Base-by-base conservation (phyloP, 1,284 basidiomycete species). In the Papiliotrema terrestris region DNA sequence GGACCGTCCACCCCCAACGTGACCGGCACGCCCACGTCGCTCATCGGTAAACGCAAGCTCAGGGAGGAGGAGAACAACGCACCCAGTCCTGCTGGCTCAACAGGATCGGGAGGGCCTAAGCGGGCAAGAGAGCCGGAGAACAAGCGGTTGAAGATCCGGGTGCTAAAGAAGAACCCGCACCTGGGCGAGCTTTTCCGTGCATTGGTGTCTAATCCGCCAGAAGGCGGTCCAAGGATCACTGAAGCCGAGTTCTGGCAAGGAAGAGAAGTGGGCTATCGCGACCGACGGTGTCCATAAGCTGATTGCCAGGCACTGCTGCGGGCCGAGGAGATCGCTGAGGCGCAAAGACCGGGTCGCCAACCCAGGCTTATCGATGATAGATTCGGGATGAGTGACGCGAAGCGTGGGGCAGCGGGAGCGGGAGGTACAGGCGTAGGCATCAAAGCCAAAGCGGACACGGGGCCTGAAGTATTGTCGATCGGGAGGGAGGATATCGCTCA, bases 241-340 rank as follows among this genome's bases (percentile, higher is more conserved):
- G 93, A 97, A 75, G 82, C 84, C 0, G 93, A 97, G 67, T 97
- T 97, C 70, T 97, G 93, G 93, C 90, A 92, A 59, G 91, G 91
- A 23, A 82, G 93, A 72, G 89, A 94, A 82, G 89, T 92, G 69
- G 57, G 76, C 71, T 11, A 53, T 19, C 14, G 6, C 3, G 3
- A 11, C 15, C 8, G 36, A 37, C 2, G 13, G 14, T 54, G 38
- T 32, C 39, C n/a, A n/a, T n/a, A 5, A 25, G 39, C 50, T 51
- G 41, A 44, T n/a, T 36, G 25, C 14, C 90, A 37, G 78, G 92
- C 50, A 75, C 84, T 59, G 83, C 87, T 49, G 82, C 89, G 78
- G 82, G 86, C 49, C 82, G 88, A 36, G 78, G 84, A 45, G 84
- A 88, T 65, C 80, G 77, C 64, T 20, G 64, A 68, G 42, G 60